Evolutionary conservation across 2,329 filamentous ascomycete species (phyloP).

Genomic region (Colletotrichum melonis): DNA sequence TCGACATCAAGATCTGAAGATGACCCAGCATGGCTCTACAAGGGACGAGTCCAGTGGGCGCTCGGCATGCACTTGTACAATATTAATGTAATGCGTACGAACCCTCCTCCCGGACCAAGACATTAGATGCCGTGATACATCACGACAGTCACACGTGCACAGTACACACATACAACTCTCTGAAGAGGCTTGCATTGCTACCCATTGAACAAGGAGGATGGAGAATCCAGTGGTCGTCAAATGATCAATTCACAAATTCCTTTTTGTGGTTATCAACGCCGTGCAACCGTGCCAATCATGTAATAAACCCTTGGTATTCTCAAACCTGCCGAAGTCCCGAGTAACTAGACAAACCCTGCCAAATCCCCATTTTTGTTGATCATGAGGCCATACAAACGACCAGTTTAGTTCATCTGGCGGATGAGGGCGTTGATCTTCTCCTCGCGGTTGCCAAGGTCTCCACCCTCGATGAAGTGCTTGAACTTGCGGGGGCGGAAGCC

Average conservation of each 20-base stretch:
- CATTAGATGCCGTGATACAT: not conserved
- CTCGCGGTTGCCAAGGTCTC: slow-evolving; percentile 98
- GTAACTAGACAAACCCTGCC: slow-evolving; percentile 41
- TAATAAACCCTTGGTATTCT: slow-evolving; percentile 37
- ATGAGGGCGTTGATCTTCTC: slow-evolving; percentile 97
- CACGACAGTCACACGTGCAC: slow-evolving; percentile 1
- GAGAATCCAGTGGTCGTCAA: slow-evolving; percentile 33
- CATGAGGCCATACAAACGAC: not conserved
- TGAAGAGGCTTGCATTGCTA: slow-evolving; percentile 35
- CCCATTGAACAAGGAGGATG: slow-evolving; percentile 29
- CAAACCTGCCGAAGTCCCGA: slow-evolving; percentile 37
- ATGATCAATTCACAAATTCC: slow-evolving; percentile 46
- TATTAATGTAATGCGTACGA: not conserved
- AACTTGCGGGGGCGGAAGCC: slow-evolving; percentile 98
- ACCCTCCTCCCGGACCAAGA: not conserved
- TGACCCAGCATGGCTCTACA: not conserved
- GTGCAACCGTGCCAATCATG: slow-evolving; percentile 44
- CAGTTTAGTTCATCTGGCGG: slow-evolving; percentile 94
- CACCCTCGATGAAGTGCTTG: slow-evolving; percentile 98
- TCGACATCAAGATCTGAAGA: slow-evolving; percentile 82
- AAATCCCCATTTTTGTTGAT: slow-evolving; percentile 42
- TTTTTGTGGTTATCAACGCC: slow-evolving; percentile 48
- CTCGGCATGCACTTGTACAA: not conserved
- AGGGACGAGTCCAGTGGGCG: not conserved
- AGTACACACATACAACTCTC: slow-evolving; percentile 15